Base-by-base conservation (phyloP, 2,329 filamentous ascomycete genomes). In the Amauroascus niger region DNA sequence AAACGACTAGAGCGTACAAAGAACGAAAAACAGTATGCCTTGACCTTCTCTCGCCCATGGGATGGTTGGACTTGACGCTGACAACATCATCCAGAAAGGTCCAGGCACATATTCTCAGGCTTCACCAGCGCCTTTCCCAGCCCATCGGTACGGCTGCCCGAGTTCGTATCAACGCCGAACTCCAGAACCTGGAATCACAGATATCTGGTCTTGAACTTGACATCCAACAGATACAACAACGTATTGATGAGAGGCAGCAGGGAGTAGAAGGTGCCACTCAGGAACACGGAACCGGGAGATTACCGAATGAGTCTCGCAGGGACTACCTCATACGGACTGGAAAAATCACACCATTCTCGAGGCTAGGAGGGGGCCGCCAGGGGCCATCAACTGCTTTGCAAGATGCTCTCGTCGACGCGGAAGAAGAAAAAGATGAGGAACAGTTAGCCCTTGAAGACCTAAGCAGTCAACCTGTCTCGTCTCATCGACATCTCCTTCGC, bases 311-410 rank as follows among this genome's bases (percentile, higher is more conserved):
- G 72, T 88, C 80, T 22, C 83, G 88, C 57, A 81, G 90, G 49
- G 90, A 95, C 45, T 98, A 87, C 66, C 79, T 98, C 45, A 93
- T 98, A 47, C 83, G 93, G 26, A 98, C 91, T 0, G 93, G 93
- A 57, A 97, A 97, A 71, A 97, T 98, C 61, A 98, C 93, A 0
- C 93, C 93, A 0, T 98, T 98, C 64, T 87, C 89, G 6, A 87
- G 84, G 58, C 79, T 95, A 61, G 82, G 82, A 24, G 76, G 82
- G 1, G 45, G 18, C 26, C 46, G 22, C 16, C 37, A 49, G 14
- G 51, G 47, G 22, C 24, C 32, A 18, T 76, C 63, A 22, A 84
- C 84, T 1, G 84, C 83, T 56, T 74, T 95, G 14, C 84, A 86
- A 9, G 83, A 90, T 63, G 85, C 84, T 1, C 79, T 95, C 55